A percentile compares a stretch with the other conserved stretches of the same genome.
These are phyloP conservation scores for Kwoniella dejecticola DNA, from an alignment of 768 basidiomycete species.

Conservation along the genomic window DNA sequence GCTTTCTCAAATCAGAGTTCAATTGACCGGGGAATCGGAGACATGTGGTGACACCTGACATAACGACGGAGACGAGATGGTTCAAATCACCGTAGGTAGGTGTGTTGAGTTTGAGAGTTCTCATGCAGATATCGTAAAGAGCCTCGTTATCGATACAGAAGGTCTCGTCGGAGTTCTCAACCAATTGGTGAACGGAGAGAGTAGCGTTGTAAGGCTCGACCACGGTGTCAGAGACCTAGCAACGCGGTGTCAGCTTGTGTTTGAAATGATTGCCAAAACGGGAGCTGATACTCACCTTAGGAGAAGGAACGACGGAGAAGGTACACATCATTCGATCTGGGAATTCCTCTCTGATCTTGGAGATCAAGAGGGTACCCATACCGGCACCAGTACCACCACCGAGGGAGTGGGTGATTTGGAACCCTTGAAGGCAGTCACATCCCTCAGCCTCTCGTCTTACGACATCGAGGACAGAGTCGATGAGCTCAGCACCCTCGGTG, in stretches of 20 bases:
- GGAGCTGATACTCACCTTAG: slow-evolving; percentile 64
- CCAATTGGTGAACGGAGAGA: slow-evolving; percentile 95
- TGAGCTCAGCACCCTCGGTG: slow-evolving; percentile 80
- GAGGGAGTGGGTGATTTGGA: slow-evolving; percentile 98
- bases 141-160: slow-evolving; percentile 99
- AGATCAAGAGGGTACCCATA: slow-evolving; percentile 98
- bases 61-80: slow-evolving; percentile 95
- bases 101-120: slow-evolving; percentile 91
- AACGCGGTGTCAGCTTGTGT: slow-evolving; percentile 12
- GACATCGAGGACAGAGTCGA: slow-evolving; percentile 95
- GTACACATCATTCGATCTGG: slow-evolving; percentile 99
- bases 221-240: slow-evolving; percentile 86
- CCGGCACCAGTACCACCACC: slow-evolving; percentile 99
- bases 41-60: slow-evolving; percentile 98
- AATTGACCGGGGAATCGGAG: slow-evolving; percentile 99
- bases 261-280: not conserved
- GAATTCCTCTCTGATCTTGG: slow-evolving; percentile 98
- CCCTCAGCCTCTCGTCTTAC: slow-evolving; percentile 99
- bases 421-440: slow-evolving; percentile 95
- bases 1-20: slow-evolving; percentile 96
- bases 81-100: slow-evolving; percentile 98
- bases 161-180: slow-evolving; percentile 99
- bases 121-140: slow-evolving; percentile 98
- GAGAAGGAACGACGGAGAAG: slow-evolving; percentile 96
- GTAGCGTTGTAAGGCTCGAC: slow-evolving; percentile 99